Evolutionary conservation across 352 stramenopile species (phyloP), one percentile per base, ranked within the genome.

Genomic region (Phytophthora megakarya): DNA sequence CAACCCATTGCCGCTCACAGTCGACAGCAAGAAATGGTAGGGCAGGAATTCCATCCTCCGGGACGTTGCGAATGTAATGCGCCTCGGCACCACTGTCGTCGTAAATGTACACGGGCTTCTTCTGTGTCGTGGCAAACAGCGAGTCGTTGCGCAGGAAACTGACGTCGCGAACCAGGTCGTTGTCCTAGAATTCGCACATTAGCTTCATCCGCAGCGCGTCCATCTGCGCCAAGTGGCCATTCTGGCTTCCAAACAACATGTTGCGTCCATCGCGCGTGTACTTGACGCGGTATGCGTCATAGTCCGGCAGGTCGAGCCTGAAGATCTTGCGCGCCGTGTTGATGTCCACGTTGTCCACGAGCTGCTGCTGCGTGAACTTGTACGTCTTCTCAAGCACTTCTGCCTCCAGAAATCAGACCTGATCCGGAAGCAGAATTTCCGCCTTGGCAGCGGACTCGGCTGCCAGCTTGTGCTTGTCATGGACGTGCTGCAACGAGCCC

Each of bases 81-180:
- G 99, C 88, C 81, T 99, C 98, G 13, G 91, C 90, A 13, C 98
- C 98, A 11, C 95, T 89, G 70, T 89, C 89, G 82, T 99, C 97
- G 78, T 99, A 99, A 70, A 99, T 99, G 76, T 97, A 99, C 49
- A 98, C 92, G 75, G 98, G 97, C 76, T 99, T 99, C 69, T 96
- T 93, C 76, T 99, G 97, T 15, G 97, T 97, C 0, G 95, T 88
- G 0, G 97, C 97, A 59, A 99, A 98, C 57, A 99, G 84, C 30
- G 85, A 97, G 69, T 98, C 91, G 81, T 99, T 98, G 79, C 99
- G 97, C 55, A 99, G 76, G 74, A 99, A 99, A 28, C 75, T 89
- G 3, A 98, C 88, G 82, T 99, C 97, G 51, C 96, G 82, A 33
- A 99, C 94, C 26, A 94, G 79, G 65, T 99, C 91, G 56, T 96